Base-by-base conservation (phyloP, 805 yeast species). In the Candida silvatica region DNA sequence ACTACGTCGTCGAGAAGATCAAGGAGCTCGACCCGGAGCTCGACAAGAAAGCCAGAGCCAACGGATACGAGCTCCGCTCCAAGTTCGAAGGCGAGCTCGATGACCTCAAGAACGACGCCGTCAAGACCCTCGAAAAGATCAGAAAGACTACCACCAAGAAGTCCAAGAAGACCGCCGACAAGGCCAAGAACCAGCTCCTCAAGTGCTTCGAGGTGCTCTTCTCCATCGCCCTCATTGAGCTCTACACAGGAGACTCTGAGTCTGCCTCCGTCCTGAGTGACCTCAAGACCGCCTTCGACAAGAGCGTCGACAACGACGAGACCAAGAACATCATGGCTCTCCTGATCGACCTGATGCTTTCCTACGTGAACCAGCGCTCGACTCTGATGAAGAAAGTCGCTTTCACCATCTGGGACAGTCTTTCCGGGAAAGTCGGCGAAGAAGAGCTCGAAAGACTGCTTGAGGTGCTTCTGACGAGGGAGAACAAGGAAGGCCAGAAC, bases 401-500 rank as follows among this genome's bases (percentile, higher is more conserved):
- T 27, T 61, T 69, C 37, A 59, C 67, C 3, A 50, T 58, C 5
- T 60, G 65, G 65, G 74, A 70, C 28, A 68, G 71, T 26, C 67
- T 79, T 38, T 54, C 74, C n/a, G 58, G 54, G 15, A 61, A 66
- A 23, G 55, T 78, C 20, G 64, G 62, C 2, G 46, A 43, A 8
- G 52, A 56, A 7, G 74, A 79, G 31, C 45, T 81, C 22, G 57
- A 61, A 8, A 55, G 73, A 17, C 47, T 81, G 32, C 63, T 65
- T 34, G 80, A 78, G 38, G 70, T 80, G 14, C 53, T 80, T 34
- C 44, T 60, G 14, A 67, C 94, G 0, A 77, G 73, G 49, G 97
- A 88, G 55, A 84, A 82, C 53, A 74, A 77, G 41, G 77, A 79
- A 45, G 97, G 97, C 2, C 92, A 84, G 55, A 67, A 69, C 18